Evolutionary conservation across 306 rosid genomes (phyloP), one percentile per base, ranked within the genome.

Genomic region (Casuarina glauca): DNA sequence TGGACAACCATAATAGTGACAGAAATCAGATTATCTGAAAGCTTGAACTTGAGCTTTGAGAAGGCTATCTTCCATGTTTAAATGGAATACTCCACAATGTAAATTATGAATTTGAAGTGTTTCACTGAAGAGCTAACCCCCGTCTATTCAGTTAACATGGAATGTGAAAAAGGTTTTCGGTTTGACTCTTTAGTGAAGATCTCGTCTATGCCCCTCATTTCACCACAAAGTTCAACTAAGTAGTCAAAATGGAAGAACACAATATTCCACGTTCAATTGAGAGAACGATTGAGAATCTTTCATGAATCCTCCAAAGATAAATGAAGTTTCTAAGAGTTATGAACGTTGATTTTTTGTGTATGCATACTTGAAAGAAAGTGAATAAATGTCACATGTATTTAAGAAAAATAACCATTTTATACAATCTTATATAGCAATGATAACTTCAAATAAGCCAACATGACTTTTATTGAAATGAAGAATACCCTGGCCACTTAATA

Each of bases 401-500:
- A 63, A 6, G 46, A 17, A 63, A 63, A 38, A 63, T 38, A 6
- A 63, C 4, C 5, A 36, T 11, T 38, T 62, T 9, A 13, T 35
- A 63, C 0, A 2, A 63, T 63, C 45, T 17, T 6, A 63, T 26
- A 0, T 35, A 0, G 68, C 0, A 41, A 19, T 5, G 53, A 35
- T 39, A 32, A 16, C 11, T 53, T 67, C 55, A 49, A 50, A 61
- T 19, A 3, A 3, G 9, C 5, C 76, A 32, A 15, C 45, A 48
- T 5, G 63, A 57, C 49, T 67, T 51, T 68, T 53, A 16, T 42
- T 17, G 9, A 54, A 74, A 71, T 52, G 69, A 46, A 20, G 26
- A 42, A 79, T 90, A 91, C 98, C 98, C 87, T 79, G 90, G 81
- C 98, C 97, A 75, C 64, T 44, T 86, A 93, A 85, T 72, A 9